Evolutionary conservation across 805 yeast species (phyloP).

Genomic region (Lipomyces chichibuensis): DNA sequence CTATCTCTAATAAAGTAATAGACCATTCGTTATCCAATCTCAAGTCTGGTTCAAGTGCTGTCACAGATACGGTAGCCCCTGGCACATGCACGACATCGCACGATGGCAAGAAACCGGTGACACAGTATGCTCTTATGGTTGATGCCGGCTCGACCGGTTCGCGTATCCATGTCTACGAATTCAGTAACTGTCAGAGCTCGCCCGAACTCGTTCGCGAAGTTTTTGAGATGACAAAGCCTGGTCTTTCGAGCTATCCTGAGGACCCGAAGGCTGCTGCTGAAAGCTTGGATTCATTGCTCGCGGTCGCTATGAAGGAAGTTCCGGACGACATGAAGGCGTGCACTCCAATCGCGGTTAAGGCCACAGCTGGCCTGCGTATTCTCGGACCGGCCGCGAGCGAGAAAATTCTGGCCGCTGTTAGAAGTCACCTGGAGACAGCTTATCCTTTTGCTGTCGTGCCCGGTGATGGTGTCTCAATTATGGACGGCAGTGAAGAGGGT

Average conservation of each 20-base stretch:
- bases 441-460: slow-evolving; percentile 92
- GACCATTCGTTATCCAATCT: not conserved
- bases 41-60: not conserved
- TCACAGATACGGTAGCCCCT: not conserved
- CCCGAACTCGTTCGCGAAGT: slow-evolving; percentile 79
- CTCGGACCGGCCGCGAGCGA: slow-evolving; percentile 75
- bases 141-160: slow-evolving; percentile 99
- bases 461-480: slow-evolving; percentile 84
- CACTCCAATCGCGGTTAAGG: slow-evolving; percentile 95
- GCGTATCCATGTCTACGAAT: slow-evolving; percentile 90
- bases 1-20: not conserved
- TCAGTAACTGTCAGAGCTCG: slow-evolving; percentile 82
- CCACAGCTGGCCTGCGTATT: slow-evolving; percentile 93
- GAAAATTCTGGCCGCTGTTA: slow-evolving; percentile 75
- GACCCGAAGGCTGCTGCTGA: slow-evolving; percentile 84
- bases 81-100: slow-evolving; percentile 43
- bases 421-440: slow-evolving; percentile 69
- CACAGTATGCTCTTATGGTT: slow-evolving; percentile 84
- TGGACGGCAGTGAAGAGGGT: slow-evolving; percentile 98
- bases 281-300: slow-evolving; percentile 82
- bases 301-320: slow-evolving; percentile 72
- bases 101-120: slow-evolving; percentile 48
- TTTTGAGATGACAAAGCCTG: slow-evolving; percentile 89
- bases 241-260: slow-evolving; percentile 80
- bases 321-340: slow-evolving; percentile 75